Percentiles rank a stretch among this genome's conserved stretches.
phyloP scores from a whole-genome alignment of 208 protist genomes.

The Trypanosomatidae sp. region DNA sequence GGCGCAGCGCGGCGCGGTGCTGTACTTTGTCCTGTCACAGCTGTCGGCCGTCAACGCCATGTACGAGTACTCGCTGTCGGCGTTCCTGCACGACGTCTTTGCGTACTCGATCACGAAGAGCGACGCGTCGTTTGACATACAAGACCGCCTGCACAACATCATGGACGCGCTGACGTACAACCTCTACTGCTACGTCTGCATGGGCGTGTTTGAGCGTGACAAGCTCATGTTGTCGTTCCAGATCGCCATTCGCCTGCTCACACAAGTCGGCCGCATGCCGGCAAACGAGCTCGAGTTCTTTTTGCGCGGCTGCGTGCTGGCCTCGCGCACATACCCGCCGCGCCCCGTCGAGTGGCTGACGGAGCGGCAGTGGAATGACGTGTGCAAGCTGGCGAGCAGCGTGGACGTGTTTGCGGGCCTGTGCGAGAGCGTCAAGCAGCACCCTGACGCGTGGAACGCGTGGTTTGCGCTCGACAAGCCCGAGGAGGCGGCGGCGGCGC shows the following conservation, averaged over 20 bases:
- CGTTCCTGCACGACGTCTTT: slow-evolving; percentile 97
- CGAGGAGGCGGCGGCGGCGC: slow-evolving; percentile 57
- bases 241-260: slow-evolving; percentile 93
- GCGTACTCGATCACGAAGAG: slow-evolving; percentile 90
- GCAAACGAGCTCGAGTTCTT: slow-evolving; percentile 96
- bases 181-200: slow-evolving; percentile 97
- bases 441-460: slow-evolving; percentile 82
- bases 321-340: slow-evolving; percentile 82
- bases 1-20: slow-evolving; percentile 93
- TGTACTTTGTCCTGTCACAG: slow-evolving; percentile 97
- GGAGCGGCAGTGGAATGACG: slow-evolving; percentile 94
- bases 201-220: slow-evolving; percentile 97
- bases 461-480: slow-evolving; percentile 91
- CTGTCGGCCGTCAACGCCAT: slow-evolving; percentile 96
- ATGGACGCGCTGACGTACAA: slow-evolving; percentile 94
- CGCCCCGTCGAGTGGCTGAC: slow-evolving; percentile 90
- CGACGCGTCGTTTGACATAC: slow-evolving; percentile 85
- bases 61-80: slow-evolving; percentile 99
- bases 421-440: slow-evolving; percentile 46
- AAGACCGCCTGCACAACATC: slow-evolving; percentile 95
- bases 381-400: slow-evolving; percentile 74
- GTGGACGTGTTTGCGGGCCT: slow-evolving; percentile 75
- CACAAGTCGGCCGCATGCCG: slow-evolving; percentile 74
- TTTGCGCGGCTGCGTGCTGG: slow-evolving; percentile 93
- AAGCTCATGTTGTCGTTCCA: slow-evolving; percentile 98